These are phyloP conservation scores for Boechera stricta DNA, from an alignment of 345 rosid species.

Conservation along the genomic window DNA sequence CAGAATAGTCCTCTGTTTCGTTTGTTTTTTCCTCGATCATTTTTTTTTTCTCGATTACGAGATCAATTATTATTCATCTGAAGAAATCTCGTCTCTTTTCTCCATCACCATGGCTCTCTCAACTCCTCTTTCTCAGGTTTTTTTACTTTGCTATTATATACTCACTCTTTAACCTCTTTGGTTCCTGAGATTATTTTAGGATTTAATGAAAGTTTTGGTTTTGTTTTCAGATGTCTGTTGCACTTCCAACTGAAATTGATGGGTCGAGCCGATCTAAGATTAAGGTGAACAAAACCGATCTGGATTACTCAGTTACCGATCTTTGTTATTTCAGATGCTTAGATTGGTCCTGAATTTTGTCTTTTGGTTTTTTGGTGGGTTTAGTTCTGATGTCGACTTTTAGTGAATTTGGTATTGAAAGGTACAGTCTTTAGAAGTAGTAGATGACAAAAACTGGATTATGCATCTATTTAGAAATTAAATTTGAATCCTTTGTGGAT, in stretches of 20 bases:
- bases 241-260: conserved; percentile 42
- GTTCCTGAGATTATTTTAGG: background rate
- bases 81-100: conserved; percentile 16
- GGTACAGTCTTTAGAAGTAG: conserved; percentile 22
- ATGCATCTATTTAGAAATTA: background rate
- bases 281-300: conserved; percentile 35
- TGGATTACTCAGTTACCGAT: background rate
- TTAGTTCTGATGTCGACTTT: conserved; percentile 30
- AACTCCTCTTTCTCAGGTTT: conserved; percentile 42
- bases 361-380: conserved; percentile 1
- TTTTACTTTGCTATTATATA: background rate
- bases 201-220: conserved; percentile 18
- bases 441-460: conserved; percentile 25
- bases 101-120: conserved; percentile 41
- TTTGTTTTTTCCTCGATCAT: background rate
- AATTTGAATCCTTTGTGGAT: background rate
- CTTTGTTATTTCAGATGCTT: conserved; percentile 37
- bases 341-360: conserved; percentile 37
- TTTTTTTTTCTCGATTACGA: background rate
- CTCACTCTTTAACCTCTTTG: background rate
- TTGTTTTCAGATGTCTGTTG: conserved; percentile 38
- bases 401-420: conserved; percentile 23
- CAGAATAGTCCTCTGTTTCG: conserved; percentile 16
- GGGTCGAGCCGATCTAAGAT: conserved; percentile 39
- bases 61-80: conserved; percentile 5